phyloP scores from a whole-genome alignment of 2,329 filamentous ascomycete genomes.

The Hymenoscyphus scutula region DNA sequence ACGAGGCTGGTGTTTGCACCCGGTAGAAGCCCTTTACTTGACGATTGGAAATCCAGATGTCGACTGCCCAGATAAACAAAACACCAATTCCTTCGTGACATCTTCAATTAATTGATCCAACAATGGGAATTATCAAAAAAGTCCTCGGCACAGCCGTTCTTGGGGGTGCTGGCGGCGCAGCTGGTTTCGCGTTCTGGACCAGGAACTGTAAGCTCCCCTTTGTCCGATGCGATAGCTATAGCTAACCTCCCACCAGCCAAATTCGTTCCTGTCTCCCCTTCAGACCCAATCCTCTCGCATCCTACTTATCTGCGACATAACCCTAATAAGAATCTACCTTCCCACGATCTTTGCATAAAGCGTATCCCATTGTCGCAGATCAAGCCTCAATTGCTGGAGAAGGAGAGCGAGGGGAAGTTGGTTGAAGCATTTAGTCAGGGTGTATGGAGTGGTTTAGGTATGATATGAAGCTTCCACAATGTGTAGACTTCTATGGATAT shows the following conservation, averaged over 20 bases:
- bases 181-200: slow-evolving; percentile 27
- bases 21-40: neutral
- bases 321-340: slow-evolving; percentile 58
- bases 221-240: neutral
- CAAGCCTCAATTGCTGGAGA: slow-evolving; percentile 63
- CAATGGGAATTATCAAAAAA: slow-evolving; percentile 27
- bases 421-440: slow-evolving; percentile 33
- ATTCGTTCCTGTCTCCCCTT: slow-evolving; percentile 53
- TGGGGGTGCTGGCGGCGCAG: slow-evolving; percentile 22
- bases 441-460: slow-evolving; percentile 46
- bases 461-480: slow-evolving; percentile 28
- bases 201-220: slow-evolving; percentile 15
- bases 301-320: slow-evolving; percentile 59
- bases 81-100: neutral
- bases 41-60: neutral
- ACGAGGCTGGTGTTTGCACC: neutral
- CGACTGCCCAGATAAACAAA: neutral
- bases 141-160: slow-evolving; percentile 25
- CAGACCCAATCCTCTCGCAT: slow-evolving; percentile 61
- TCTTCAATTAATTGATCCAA: neutral
- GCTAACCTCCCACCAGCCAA: slow-evolving; percentile 15
- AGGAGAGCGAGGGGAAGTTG: slow-evolving; percentile 62
- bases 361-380: slow-evolving; percentile 62
- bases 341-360: slow-evolving; percentile 63
- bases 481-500: neutral